Base-by-base conservation (phyloP, 2,329 filamentous ascomycete genomes). In the Zopfia rhizophila region DNA sequence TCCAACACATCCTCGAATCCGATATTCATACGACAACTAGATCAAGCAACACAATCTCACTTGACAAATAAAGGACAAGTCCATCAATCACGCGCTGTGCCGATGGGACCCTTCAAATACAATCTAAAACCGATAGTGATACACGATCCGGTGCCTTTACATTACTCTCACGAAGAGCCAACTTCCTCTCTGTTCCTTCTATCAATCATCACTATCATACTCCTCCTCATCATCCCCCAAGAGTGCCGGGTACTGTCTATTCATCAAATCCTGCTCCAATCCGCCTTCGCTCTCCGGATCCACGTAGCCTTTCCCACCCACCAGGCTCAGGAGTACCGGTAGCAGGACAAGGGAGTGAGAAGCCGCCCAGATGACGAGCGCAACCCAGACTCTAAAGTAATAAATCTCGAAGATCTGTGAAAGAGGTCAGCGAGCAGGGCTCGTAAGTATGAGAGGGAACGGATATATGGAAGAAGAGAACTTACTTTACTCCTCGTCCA, bases 331-430 rank as follows among this genome's bases (percentile, higher is more conserved):
- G 2, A 89, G 88, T 1, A 97, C 94, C 0, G 94, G 94, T 60
- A 99, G 76, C 70, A 97, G 96, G 6, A 99, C 82, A 35, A 99
- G 78, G 1, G 94, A 91, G 70, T 99, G 94, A 7, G 87, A 81
- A 6, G 90, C 90, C 3, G 92, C 95, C 70, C 96, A 93, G 7
- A 95, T 70, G 8, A 99, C 92, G 42, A 99, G 82, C 5, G 92
- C 88, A 13, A 97, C 78, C 94, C 94, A 99, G 30, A 99, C 89
- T 30, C 94, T 84, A 81, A 99, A 99, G 74, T 99, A 99, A 75
- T 99, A 99, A 46, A 99, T 91, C 77, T 99, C 95, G 63, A 99
- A 99, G 66, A 99, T 99, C 83, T 70, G 43, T 4, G 18, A n/a
- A 17, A n/a, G 12, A 14, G 32, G 27, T 46, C 14, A 39, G 36